Conservation (phyloP, 768 basidiomycete species). For the Suillus variegatus region DNA sequence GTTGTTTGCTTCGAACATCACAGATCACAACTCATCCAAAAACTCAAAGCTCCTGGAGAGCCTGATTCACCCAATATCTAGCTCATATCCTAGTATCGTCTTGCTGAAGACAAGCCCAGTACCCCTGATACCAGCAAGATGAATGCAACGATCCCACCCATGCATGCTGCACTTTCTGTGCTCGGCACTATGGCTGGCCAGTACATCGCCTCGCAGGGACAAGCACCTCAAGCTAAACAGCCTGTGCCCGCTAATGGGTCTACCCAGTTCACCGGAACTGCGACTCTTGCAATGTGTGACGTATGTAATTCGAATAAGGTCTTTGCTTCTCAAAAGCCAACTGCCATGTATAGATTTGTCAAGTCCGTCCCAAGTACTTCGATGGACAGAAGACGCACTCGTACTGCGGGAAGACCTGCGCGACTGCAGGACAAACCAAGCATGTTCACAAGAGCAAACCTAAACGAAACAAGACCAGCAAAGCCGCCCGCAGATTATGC, state of each 20-base stretch:
- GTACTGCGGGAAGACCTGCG: slow-evolving; percentile 61
- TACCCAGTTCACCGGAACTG: slow-evolving; percentile 22
- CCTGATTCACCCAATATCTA: slow-evolving; percentile 12
- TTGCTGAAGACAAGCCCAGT: slow-evolving; percentile 14
- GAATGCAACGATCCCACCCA: slow-evolving; percentile 32
- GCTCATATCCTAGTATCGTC: slow-evolving; percentile 10
- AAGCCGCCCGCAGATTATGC: slow-evolving; percentile 43
- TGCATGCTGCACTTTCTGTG: slow-evolving; percentile 37
- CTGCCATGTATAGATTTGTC: slow-evolving; percentile 47
- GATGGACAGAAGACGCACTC: slow-evolving; percentile 58
- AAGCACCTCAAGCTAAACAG: slow-evolving; percentile 25
- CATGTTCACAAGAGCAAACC: slow-evolving; percentile 22
- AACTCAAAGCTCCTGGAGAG: slow-evolving; percentile 33
- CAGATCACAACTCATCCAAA: slow-evolving; percentile 42
- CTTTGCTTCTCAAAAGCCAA: slow-evolving; percentile 9
- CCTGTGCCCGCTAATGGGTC: slow-evolving; percentile 15
- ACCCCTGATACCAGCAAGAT: slow-evolving; percentile 21
- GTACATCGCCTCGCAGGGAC: slow-evolving; percentile 32
- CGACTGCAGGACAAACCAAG: slow-evolving; percentile 33
- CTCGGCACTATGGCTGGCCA: slow-evolving; percentile 38
- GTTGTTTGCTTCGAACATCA: slow-evolving; percentile 10
- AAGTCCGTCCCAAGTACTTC: slow-evolving; percentile 53
- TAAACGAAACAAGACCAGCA: slow-evolving; percentile 25
- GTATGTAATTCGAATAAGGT: slow-evolving; percentile 34
- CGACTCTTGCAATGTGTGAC: slow-evolving; percentile 47